Conservation (phyloP, 2,329 filamentous ascomycete species). For the Exserohilum turcica region DNA sequence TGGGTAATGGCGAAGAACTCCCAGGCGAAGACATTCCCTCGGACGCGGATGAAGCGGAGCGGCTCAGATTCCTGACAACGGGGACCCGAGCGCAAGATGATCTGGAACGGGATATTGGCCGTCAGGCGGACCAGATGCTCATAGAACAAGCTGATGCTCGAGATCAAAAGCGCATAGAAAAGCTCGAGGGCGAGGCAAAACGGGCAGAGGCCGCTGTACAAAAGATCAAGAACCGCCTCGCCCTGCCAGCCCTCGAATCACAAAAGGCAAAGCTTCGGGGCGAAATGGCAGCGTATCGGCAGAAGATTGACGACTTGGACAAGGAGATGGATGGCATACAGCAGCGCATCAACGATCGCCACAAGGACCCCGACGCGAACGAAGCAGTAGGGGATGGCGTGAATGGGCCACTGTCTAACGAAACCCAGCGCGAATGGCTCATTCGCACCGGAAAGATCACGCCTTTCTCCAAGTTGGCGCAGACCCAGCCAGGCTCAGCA, state of each 20-base stretch:
- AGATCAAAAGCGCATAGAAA: conserved; percentile 66
- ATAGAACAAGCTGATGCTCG: conserved; percentile 67
- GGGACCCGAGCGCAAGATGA: conserved; percentile 80
- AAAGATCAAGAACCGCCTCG: conserved; percentile 62
- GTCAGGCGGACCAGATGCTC: conserved; percentile 66
- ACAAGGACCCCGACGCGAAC: conserved; percentile 59
- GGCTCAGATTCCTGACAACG: conserved; percentile 47
- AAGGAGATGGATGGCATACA: conserved; percentile 81
- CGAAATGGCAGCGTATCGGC: conserved; percentile 69
- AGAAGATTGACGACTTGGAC: conserved; percentile 67
- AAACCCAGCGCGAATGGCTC: conserved; percentile 85
- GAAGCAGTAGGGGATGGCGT: conserved; percentile 53
- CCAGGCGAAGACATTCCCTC: conserved; percentile 30
- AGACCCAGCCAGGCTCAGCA: conserved; percentile 67
- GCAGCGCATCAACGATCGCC: conserved; percentile 76
- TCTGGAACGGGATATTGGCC: conserved; percentile 81
- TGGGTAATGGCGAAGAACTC: conserved; percentile 16
- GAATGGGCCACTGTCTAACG: conserved; percentile 71
- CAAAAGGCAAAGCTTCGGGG: conserved; percentile 64
- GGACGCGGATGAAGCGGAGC: conserved; percentile 49
- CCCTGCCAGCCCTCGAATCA: conserved; percentile 59
- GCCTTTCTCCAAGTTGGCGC: conserved; percentile 81
- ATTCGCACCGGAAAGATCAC: conserved; percentile 98
- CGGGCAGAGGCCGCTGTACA: conserved; percentile 70
- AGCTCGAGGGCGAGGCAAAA: conserved; percentile 56